These are phyloP conservation scores for Cyberlindnera nakhonratchasimensis DNA, from an alignment of 805 yeast genomes.

Conservation along the genomic window DNA sequence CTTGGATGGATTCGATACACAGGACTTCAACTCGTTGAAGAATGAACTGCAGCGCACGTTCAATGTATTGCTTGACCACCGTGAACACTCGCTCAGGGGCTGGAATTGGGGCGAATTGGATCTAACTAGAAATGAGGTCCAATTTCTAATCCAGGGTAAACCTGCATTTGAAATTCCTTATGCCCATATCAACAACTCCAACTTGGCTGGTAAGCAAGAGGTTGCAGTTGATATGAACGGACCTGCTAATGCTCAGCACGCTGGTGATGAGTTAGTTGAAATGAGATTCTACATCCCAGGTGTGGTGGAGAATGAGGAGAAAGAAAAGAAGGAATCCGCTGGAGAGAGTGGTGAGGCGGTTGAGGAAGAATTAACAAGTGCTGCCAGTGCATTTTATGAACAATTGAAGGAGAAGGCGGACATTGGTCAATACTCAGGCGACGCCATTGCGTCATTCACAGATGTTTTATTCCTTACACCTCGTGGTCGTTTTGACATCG, in stretches of 20 bases:
- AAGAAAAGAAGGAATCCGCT: conserved; percentile 8
- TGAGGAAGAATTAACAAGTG: conserved; percentile 48
- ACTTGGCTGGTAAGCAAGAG: conserved; percentile 87
- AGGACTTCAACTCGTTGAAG: conserved; percentile 77
- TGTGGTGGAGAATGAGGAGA: conserved; percentile 42
- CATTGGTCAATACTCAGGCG: conserved; percentile 92
- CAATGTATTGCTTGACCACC: conserved; percentile 67
- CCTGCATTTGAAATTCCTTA: conserved; percentile 94
- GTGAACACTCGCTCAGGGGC: conserved; percentile 92
- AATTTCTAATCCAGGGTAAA: conserved; percentile 79
- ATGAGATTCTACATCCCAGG: conserved; percentile 93
- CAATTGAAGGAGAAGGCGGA: conserved; percentile 90
- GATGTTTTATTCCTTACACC: conserved; percentile 93
- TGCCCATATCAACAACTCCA: conserved; percentile 72
- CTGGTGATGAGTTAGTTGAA: conserved; percentile 96
- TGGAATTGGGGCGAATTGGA: conserved; percentile 99
- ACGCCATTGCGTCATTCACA: conserved; percentile 87
- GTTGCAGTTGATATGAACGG: conserved; percentile 84
- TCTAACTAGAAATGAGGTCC: conserved; percentile 86
- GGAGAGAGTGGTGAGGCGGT: conserved; percentile 31
- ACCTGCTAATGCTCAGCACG: conserved; percentile 49
- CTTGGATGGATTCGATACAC: conserved; percentile 88
- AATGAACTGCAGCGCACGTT: conserved; percentile 80
- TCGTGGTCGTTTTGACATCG: conserved; percentile 97
- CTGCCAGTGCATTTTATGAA: conserved; percentile 86